These are phyloP conservation scores for Santalum album DNA, from an alignment of 164 flowering plant species.

Conservation along the genomic window DNA sequence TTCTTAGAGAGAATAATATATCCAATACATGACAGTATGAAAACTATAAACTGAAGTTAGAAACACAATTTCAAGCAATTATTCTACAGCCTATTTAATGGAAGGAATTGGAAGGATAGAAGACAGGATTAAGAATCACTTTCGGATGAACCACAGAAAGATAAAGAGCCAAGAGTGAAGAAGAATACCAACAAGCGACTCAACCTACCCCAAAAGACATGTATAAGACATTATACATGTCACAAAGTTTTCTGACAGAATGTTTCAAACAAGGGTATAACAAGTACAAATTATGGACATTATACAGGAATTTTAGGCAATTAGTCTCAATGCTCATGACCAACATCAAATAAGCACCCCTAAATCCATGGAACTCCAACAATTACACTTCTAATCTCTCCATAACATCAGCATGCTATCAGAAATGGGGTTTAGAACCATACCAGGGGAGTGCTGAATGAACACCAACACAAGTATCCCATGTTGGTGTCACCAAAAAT, in stretches of 20 bases:
- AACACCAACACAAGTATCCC: slow-evolving; percentile 40
- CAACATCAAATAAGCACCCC: neutral
- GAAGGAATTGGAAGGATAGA: neutral
- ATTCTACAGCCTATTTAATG: neutral
- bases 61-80: too few relatives aligned
- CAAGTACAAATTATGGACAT: neutral
- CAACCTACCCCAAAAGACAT: too few relatives aligned
- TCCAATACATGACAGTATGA: too few relatives aligned
- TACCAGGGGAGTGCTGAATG: slow-evolving; percentile 39
- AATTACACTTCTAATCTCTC: slow-evolving; percentile 8
- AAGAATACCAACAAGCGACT: too few relatives aligned
- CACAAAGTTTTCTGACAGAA: neutral
- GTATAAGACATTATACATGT: too few relatives aligned
- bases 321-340: neutral
- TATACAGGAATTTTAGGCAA: neutral
- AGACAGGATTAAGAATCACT: neutral
- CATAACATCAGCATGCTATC: slow-evolving; percentile 14
- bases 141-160: neutral
- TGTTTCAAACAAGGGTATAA: neutral
- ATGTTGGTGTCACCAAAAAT: slow-evolving; percentile 38
- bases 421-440: slow-evolving; percentile 26
- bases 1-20: too few relatives aligned
- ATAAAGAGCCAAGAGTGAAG: too few relatives aligned
- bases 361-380: slow-evolving; percentile 6
- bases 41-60: too few relatives aligned